phyloP scores from a whole-genome alignment of 1,284 basidiomycete species.

The Stereum hirsutum region DNA sequence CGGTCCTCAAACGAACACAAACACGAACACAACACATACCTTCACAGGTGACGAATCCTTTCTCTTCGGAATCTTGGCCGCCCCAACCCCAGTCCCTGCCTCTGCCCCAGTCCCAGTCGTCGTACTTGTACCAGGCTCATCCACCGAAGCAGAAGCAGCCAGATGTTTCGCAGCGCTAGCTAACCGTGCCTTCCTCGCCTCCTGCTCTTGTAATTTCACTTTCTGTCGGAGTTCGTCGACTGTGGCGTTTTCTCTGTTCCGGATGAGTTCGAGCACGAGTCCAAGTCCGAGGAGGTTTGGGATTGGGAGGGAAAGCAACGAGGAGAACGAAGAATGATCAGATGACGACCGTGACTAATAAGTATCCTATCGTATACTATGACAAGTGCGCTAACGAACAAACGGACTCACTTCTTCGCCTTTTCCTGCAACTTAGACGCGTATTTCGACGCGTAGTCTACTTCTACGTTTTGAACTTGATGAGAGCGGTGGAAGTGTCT shows the following conservation, averaged over 20 bases:
- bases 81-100: conserved; percentile 9
- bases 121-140: too few relatives aligned
- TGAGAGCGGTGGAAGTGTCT: too few relatives aligned
- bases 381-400: conserved; percentile 6
- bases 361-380: conserved; percentile 1
- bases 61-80: conserved; percentile 21
- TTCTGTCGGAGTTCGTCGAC: conserved; percentile 20
- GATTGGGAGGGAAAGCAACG: too few relatives aligned
- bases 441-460: conserved; percentile 30
- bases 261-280: too few relatives aligned
- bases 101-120: conserved; percentile 16
- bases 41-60: conserved; percentile 67
- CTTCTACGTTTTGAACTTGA: too few relatives aligned
- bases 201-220: conserved; percentile 20
- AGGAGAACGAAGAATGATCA: neutral
- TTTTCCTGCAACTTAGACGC: conserved; percentile 34
- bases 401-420: conserved; percentile 39
- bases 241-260: conserved; percentile 20
- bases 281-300: too few relatives aligned
- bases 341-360: conserved; percentile 10
- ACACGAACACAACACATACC: conserved; percentile 25
- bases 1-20: too few relatives aligned
- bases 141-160: too few relatives aligned
- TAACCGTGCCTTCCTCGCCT: conserved; percentile 15
- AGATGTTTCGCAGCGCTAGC: conserved; percentile 8